phyloP scores from a whole-genome alignment of 176 grass and related monocot species.

The Cenchrus fungigraminus region DNA sequence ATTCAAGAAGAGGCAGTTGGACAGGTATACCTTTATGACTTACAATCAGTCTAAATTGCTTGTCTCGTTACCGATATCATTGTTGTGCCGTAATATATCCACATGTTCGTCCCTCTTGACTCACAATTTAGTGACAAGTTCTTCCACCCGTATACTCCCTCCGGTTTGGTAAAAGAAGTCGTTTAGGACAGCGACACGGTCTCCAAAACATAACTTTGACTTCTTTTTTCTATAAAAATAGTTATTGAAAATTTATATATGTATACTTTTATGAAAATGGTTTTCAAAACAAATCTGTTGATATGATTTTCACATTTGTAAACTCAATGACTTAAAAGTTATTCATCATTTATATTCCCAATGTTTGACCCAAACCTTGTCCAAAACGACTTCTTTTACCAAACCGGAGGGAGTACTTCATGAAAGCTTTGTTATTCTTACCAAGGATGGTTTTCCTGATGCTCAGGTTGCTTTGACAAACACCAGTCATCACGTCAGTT shows the following conservation, averaged over 20 bases:
- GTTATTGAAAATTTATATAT: no score
- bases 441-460: constrained; percentile 30
- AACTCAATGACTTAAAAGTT: no score
- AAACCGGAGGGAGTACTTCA: neutral
- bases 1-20: constrained; percentile 34
- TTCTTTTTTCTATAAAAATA: no score
- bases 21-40: constrained; percentile 35
- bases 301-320: no score
- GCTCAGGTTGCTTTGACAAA: constrained; percentile 32
- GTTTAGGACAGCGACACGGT: no score
- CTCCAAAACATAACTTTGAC: no score
- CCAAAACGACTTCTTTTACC: no score
- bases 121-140: neutral
- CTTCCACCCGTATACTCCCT: neutral
- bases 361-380: no score
- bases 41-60: neutral
- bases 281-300: no score
- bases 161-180: no score
- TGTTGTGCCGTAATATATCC: constrained; percentile 4
- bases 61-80: constrained; percentile 1
- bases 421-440: constrained; percentile 32
- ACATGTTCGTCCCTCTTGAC: neutral
- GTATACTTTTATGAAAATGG: no score
- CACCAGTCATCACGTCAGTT: constrained; percentile 23
- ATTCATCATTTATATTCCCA: no score